Percentiles rank a stretch among this genome's conserved stretches.
phyloP scores from a whole-genome alignment of 2,329 filamentous ascomycete species.

The Colletotrichum tabaci region DNA sequence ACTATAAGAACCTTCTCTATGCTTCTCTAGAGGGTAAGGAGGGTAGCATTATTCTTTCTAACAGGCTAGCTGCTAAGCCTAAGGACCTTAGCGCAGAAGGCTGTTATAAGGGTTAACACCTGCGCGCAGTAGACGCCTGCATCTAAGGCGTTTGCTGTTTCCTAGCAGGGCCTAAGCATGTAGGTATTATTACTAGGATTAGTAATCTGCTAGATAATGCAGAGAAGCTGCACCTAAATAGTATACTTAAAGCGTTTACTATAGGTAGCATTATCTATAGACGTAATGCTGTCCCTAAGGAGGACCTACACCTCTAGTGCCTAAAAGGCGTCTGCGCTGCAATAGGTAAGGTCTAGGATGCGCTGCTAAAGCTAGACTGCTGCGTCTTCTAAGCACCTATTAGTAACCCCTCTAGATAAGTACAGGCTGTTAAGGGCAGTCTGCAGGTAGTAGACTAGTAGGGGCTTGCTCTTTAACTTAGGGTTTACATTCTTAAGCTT shows the following conservation, averaged over 20 bases:
- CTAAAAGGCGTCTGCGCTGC: neutral
- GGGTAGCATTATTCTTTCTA: neutral
- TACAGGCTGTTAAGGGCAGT: no score
- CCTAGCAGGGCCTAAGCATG: neutral
- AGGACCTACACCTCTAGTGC: neutral
- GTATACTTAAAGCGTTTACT: neutral
- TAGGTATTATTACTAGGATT: neutral
- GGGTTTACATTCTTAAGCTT: no score
- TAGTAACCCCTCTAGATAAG: no score
- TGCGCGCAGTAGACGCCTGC: no score
- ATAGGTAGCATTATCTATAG: no score
- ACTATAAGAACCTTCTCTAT: neutral
- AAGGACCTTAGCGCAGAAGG: neutral
- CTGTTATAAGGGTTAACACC: neutral
- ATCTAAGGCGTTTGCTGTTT: neutral
- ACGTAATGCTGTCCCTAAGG: no score
- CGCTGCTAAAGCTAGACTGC: no score
- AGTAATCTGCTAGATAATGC: neutral
- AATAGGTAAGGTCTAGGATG: no score
- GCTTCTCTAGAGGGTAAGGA: neutral
- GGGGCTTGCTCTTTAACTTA: no score
- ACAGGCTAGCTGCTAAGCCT: neutral
- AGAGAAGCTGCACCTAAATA: neutral
- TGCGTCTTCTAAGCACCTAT: no score
- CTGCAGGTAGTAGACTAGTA: no score